Evolutionary conservation across 2,329 filamentous ascomycete species (phyloP).

Genomic region (Fusarium sp.): DNA sequence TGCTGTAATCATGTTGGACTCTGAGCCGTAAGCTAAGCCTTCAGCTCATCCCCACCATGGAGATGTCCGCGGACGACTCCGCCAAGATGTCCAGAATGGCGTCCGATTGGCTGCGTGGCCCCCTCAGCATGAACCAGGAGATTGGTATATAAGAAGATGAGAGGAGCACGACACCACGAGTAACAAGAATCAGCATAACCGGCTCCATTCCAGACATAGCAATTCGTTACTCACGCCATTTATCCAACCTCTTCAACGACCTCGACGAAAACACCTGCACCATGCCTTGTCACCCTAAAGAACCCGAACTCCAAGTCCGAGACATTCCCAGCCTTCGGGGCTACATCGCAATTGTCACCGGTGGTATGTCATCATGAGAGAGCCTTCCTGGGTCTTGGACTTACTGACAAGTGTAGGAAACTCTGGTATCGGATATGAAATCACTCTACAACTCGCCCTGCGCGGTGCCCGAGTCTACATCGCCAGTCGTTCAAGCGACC

Average conservation of each 20-base stretch:
- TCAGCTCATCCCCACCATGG: slow-evolving; percentile 27
- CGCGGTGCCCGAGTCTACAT: slow-evolving; percentile 42
- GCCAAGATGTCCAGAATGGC: background rate
- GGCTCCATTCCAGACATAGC: background rate
- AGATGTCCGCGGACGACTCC: slow-evolving; percentile 39
- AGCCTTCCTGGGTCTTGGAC: rapidly evolving
- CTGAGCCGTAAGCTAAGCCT: slow-evolving; percentile 10
- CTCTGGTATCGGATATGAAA: slow-evolving; percentile 45
- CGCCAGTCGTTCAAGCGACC: slow-evolving; percentile 38
- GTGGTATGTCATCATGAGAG: slow-evolving; percentile 12
- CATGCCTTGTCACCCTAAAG: slow-evolving; percentile 25
- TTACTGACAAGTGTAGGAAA: slow-evolving; percentile 15
- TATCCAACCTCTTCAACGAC: background rate
- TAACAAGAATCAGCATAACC: background rate
- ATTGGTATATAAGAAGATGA: slow-evolving; percentile 24
- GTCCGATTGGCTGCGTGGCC: slow-evolving; percentile 18
- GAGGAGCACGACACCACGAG: background rate
- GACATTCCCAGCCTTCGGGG: slow-evolving; percentile 42
- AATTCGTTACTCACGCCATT: too few species aligned
- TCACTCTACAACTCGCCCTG: slow-evolving; percentile 38
- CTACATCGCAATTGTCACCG: slow-evolving; percentile 44
- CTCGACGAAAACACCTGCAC: background rate
- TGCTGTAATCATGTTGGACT: background rate
- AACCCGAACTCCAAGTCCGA: slow-evolving; percentile 30
- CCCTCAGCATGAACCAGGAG: background rate